Evolutionary conservation across 177 flowering plant genomes (phyloP), one percentile per base, ranked within the genome.

Genomic region (Vitis hybrid): DNA sequence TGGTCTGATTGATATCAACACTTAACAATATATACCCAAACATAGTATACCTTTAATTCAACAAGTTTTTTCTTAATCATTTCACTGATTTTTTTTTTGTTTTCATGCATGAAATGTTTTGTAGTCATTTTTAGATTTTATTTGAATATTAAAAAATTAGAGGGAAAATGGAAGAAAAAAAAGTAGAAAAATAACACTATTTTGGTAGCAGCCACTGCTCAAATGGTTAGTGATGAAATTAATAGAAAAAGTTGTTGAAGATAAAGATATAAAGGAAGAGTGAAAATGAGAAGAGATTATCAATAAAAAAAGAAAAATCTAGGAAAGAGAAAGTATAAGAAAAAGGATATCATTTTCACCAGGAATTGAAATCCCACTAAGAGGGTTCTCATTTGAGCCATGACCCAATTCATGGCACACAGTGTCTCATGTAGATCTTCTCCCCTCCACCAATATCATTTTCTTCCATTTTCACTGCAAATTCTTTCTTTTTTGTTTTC

Each of bases 201-300:
- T 17, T 18, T 53, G 31, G 22, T 28, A 10, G 51, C 8, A n/a
- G 68, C 75, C 61, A 28, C n/a, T 61, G n/a, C 17, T 44, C 44
- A 38, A 38, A 17, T 73, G 76, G 66, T 22, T 19, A 19, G 17
- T 73, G 75, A 66, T 31, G 66, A 51, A 44, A 24, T 57, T 67
- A 11, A 38, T 38, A 4, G 44, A 38, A 38, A 38, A 38, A 38
- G 44, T 12, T 54, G 7, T n/a, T 12, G 17, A 12, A 54, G 5
- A 14, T 0, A 54, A 14, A 54, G 17, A 54, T 50, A 57, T 59
- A 28, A 20, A 38, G 31, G 6, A 31, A 71, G 62, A 10, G 61
- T 76, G 78, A 76, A 67, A 76, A 47, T 57, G 56, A 72, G 67
- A 60, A 77, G 73, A 59, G 79, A 63, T 63, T 71, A 76, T 71